Percentiles rank a stretch among this genome's conserved stretches.
phyloP scores from a whole-genome alignment of 495 filamentous ascomycete species.

The Annulohypoxylon moriforme region DNA sequence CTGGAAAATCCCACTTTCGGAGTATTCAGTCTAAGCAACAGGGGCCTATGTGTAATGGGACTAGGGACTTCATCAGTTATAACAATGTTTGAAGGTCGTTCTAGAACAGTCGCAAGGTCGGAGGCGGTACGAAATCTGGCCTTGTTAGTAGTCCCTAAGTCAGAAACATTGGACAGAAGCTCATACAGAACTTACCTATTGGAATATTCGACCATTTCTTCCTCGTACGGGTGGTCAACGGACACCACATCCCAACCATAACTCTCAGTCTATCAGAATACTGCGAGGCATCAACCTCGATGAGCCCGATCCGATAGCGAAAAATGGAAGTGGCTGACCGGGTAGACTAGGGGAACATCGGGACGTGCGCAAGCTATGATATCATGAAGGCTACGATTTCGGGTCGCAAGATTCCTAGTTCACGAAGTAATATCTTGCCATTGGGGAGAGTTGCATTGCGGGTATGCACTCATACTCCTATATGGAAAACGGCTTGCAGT shows the following conservation, averaged over 20 bases:
- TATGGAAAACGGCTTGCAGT: no score
- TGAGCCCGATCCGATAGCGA: constrained; percentile 52
- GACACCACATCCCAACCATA: constrained; percentile 60
- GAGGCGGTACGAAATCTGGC: constrained; percentile 46
- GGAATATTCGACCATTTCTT: constrained; percentile 55
- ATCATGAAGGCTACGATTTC: no score
- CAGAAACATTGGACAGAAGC: constrained; percentile 28
- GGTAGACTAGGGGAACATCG: constrained; percentile 1
- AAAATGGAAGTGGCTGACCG: constrained; percentile 48
- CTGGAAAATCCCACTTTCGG: constrained; percentile 57
- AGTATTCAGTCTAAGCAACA: constrained; percentile 21
- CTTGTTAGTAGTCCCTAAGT: neutral
- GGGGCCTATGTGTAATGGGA: neutral
- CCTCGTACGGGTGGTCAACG: constrained; percentile 65
- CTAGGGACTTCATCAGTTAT: neutral
- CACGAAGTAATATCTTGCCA: no score
- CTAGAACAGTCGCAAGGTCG: constrained; percentile 54
- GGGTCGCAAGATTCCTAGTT: no score
- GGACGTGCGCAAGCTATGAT: neutral
- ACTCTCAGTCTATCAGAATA: constrained; percentile 59
- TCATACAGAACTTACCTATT: constrained; percentile 50
- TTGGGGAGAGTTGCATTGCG: no score
- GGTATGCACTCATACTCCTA: no score
- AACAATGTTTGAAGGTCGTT: constrained; percentile 42
- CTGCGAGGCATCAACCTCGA: constrained; percentile 55